Percentiles rank a stretch among this genome's conserved stretches.
phyloP scores from a whole-genome alignment of 768 basidiomycete genomes.

The Auriscalpium microsporum region DNA sequence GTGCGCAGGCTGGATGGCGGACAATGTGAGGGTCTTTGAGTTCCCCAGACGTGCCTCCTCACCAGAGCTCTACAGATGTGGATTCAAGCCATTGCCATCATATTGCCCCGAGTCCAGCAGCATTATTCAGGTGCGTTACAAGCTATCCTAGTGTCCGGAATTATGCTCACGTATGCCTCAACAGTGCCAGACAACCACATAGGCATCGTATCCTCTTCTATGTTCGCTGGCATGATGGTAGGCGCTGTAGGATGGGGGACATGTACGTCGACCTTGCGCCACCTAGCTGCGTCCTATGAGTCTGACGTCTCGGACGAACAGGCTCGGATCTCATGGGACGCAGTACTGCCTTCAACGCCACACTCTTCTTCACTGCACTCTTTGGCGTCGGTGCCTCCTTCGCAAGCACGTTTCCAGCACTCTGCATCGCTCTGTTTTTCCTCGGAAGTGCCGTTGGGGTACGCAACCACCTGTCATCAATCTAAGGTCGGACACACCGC shows the following conservation, averaged over 20 bases:
- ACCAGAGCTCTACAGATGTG: conserved; percentile 57
- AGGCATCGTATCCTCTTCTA: conserved; percentile 76
- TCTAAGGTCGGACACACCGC: background rate
- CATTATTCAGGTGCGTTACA: conserved; percentile 61
- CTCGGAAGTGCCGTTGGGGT: conserved; percentile 93
- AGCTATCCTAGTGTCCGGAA: background rate
- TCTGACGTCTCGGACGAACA: conserved; percentile 11
- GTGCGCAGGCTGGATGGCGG: conserved; percentile 73
- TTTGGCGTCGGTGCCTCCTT: conserved; percentile 82
- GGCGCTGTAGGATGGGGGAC: conserved; percentile 90
- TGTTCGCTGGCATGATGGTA: conserved; percentile 97
- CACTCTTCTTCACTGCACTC: conserved; percentile 80
- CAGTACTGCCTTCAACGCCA: conserved; percentile 85
- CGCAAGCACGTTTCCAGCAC: conserved; percentile 51
- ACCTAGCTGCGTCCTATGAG: too few species aligned
- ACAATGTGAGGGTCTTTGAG: conserved; percentile 54
- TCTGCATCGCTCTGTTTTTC: conserved; percentile 77
- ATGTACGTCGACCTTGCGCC: conserved; percentile 36
- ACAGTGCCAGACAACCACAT: conserved; percentile 69
- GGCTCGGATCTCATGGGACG: conserved; percentile 87
- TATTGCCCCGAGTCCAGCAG: conserved; percentile 91
- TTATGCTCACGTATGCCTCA: conserved; percentile 14
- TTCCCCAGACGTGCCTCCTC: background rate
- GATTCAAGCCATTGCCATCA: conserved; percentile 86
- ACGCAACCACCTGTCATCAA: conserved; percentile 10